Percentiles rank a stretch among this genome's conserved stretches.
Conservation (phyloP, 139 green algal genomes). For the Micromonas pusilla region DNA sequence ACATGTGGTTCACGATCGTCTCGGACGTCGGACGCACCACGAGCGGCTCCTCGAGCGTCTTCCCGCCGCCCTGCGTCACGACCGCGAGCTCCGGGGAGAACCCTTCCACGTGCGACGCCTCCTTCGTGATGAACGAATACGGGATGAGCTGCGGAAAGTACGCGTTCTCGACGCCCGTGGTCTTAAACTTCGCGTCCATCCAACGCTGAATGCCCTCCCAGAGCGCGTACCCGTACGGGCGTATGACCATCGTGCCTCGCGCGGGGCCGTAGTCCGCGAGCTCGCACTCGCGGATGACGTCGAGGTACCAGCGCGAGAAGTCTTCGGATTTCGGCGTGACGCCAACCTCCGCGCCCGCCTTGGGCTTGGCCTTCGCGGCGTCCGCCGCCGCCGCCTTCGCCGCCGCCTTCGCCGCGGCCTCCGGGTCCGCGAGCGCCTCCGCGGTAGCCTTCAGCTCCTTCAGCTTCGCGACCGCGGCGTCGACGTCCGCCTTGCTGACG, state of each 20-base stretch:
- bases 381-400: neutral
- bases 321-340: constrained; percentile 39
- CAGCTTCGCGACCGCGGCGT: neutral
- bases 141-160: constrained; percentile 99
- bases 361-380: neutral
- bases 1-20: constrained; percentile 99
- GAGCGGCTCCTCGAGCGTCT: constrained; percentile 93
- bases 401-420: no score
- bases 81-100: constrained; percentile 97
- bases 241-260: constrained; percentile 97
- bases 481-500: neutral
- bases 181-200: constrained; percentile 82
- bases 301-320: constrained; percentile 82
- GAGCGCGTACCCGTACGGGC: constrained; percentile 84
- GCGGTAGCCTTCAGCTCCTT: neutral
- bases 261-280: constrained; percentile 97
- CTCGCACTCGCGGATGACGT: constrained; percentile 86
- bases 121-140: constrained; percentile 93
- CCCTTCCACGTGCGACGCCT: constrained; percentile 97
- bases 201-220: constrained; percentile 69
- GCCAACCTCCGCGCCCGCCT: neutral
- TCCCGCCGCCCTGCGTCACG: constrained; percentile 79
- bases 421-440: neutral
- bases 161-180: constrained; percentile 78
- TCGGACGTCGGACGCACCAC: constrained; percentile 93